phyloP scores from a whole-genome alignment of 2,329 filamentous ascomycete genomes.

The Diplodia seriata region DNA sequence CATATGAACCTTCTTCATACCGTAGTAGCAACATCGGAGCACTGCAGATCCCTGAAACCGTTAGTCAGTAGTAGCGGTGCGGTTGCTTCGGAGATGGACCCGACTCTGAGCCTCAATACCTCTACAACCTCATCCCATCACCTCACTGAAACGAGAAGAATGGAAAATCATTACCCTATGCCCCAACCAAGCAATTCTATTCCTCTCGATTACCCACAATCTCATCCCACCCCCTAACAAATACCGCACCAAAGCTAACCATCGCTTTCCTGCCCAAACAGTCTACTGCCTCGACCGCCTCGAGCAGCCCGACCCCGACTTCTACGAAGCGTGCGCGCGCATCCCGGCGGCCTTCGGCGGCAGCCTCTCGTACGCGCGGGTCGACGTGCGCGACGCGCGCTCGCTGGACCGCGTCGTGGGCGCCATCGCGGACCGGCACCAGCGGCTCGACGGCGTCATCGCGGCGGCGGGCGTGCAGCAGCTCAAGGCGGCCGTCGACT shows the following conservation, averaged over 20 bases:
- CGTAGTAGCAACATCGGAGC: not conserved
- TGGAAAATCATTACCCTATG: not conserved
- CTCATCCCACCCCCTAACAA: not conserved
- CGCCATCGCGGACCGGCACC: slow-evolving; percentile 70
- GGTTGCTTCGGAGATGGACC: not conserved
- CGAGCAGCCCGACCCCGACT: slow-evolving; percentile 63
- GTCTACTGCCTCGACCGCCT: slow-evolving; percentile 71
- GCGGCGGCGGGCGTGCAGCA: slow-evolving; percentile 78
- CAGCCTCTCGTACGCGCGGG: slow-evolving; percentile 73
- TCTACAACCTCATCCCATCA: not conserved
- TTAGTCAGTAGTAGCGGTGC: not conserved
- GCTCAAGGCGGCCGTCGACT: slow-evolving; percentile 80
- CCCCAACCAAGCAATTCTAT: no score
- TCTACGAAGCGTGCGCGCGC: slow-evolving; percentile 66
- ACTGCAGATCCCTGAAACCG: not conserved
- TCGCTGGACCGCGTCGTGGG: slow-evolving; percentile 70
- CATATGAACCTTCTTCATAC: not conserved
- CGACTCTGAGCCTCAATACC: not conserved
- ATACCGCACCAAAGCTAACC: not conserved
- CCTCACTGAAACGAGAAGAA: not conserved
- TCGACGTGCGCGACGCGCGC: slow-evolving; percentile 76
- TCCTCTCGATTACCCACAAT: not conserved
- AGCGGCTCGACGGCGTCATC: slow-evolving; percentile 78
- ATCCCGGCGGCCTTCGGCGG: slow-evolving; percentile 67
- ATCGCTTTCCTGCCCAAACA: slow-evolving; percentile 36